These are phyloP conservation scores for Trichomonascaceae sp. DNA, from an alignment of 1,139 yeast genomes.

Conservation along the genomic window DNA sequence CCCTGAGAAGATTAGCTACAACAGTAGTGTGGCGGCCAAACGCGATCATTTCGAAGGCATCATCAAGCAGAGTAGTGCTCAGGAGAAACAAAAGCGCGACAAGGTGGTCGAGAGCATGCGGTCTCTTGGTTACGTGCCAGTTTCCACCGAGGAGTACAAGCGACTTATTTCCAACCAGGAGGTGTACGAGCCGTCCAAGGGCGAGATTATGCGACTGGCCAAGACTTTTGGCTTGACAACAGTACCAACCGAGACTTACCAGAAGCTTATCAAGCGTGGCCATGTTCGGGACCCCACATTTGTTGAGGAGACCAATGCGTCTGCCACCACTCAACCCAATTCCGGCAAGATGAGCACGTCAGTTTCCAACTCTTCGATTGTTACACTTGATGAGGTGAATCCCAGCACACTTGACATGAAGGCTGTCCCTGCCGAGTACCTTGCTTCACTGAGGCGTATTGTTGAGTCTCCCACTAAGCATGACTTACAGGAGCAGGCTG, in stretches of 20 bases:
- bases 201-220: constrained; percentile 27
- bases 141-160: constrained; percentile 26
- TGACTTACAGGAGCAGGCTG: constrained; percentile 21
- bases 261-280: constrained; percentile 14
- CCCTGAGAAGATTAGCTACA: constrained; percentile 4
- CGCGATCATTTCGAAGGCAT: constrained; percentile 25
- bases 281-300: constrained; percentile 3
- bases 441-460: constrained; percentile 20
- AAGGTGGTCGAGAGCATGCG: constrained; percentile 22
- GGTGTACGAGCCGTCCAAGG: constrained; percentile 25
- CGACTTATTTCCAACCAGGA: constrained; percentile 23
- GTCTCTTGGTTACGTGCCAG: constrained; percentile 25
- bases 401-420: constrained; percentile 16
- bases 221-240: constrained; percentile 29
- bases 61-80: constrained; percentile 15
- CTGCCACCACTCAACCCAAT: neutral
- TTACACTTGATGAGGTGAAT: constrained; percentile 4
- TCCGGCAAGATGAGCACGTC: neutral
- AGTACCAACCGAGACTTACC: constrained; percentile 26
- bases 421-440: constrained; percentile 24
- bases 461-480: constrained; percentile 24
- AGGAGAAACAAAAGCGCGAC: constrained; percentile 12
- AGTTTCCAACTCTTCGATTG: neutral
- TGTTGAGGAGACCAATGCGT: constrained; percentile 1
- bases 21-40: constrained; percentile 24